These are phyloP conservation scores for Hypoxylon lenormandii DNA, from an alignment of 495 filamentous ascomycete genomes.

Conservation along the genomic window DNA sequence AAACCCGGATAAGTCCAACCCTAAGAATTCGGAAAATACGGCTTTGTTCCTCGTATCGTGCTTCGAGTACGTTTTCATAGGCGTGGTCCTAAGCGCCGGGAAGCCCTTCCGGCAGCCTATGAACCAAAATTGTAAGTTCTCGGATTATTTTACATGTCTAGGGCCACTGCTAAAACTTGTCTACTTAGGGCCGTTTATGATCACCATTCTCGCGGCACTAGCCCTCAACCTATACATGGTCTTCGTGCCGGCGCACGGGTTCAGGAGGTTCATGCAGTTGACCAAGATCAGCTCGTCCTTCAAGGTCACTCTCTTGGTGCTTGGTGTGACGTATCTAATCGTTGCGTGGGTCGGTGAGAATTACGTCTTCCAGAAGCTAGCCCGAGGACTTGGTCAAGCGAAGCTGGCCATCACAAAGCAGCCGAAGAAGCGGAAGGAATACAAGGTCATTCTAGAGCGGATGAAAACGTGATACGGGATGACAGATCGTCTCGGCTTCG, in stretches of 20 bases:
- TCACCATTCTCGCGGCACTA: slow-evolving; percentile 76
- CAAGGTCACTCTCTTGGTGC: slow-evolving; percentile 73
- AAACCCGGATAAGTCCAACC: slow-evolving; percentile 79
- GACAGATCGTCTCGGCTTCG: no score
- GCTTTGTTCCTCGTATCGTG: slow-evolving; percentile 88
- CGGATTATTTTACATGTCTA: background rate
- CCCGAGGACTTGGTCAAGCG: slow-evolving; percentile 72
- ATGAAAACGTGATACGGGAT: slow-evolving; percentile 66
- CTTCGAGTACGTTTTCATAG: slow-evolving; percentile 92
- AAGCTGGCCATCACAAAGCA: slow-evolving; percentile 67
- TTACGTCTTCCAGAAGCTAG: slow-evolving; percentile 74
- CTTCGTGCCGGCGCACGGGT: slow-evolving; percentile 73
- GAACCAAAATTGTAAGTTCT: slow-evolving; percentile 76
- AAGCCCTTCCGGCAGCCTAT: slow-evolving; percentile 87
- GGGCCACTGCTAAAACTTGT: background rate
- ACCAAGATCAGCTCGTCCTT: slow-evolving; percentile 78
- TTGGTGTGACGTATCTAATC: slow-evolving; percentile 75
- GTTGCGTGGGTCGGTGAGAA: slow-evolving; percentile 78
- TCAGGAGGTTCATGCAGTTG: slow-evolving; percentile 83
- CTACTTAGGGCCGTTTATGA: slow-evolving; percentile 78
- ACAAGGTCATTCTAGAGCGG: slow-evolving; percentile 81
- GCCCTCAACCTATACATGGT: slow-evolving; percentile 80
- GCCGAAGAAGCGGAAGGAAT: slow-evolving; percentile 83
- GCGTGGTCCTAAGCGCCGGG: slow-evolving; percentile 87
- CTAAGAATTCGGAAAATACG: slow-evolving; percentile 91